Conservation (phyloP, 305 asterid species). For the Striga hermonthica region DNA sequence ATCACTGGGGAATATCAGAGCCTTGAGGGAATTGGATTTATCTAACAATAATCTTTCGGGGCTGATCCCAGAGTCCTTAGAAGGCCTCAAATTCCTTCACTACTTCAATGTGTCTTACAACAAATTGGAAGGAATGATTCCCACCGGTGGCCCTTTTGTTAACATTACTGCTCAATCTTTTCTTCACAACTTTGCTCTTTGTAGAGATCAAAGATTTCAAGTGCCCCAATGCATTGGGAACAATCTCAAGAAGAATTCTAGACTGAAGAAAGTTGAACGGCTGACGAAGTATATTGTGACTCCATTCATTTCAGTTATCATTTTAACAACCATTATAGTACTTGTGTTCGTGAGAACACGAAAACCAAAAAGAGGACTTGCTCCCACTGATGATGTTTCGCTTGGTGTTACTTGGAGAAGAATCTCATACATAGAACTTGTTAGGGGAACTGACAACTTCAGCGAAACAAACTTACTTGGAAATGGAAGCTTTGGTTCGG, state of each 20-base stretch:
- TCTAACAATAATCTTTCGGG: conserved; percentile 32
- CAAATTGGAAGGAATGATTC: conserved; percentile 29
- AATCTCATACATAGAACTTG: conserved; percentile 36
- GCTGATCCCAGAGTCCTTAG: conserved; percentile 28
- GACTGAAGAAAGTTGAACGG: neutral
- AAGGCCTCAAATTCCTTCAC: conserved; percentile 9
- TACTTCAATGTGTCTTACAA: conserved; percentile 28
- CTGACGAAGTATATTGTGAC: neutral
- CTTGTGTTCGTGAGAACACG: neutral
- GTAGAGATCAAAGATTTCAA: neutral
- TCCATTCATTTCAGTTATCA: neutral
- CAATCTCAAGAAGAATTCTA: neutral
- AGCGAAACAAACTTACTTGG: conserved; percentile 39
- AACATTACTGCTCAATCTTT: conserved; percentile 8
- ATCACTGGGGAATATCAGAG: neutral
- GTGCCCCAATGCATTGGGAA: neutral
- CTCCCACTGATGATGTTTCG: neutral
- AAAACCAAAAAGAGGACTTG: neutral
- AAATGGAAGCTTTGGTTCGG: conserved; percentile 40
- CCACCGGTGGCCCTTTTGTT: conserved; percentile 13
- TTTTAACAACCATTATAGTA: neutral
- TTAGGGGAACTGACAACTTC: conserved; percentile 33
- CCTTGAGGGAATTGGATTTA: conserved; percentile 10
- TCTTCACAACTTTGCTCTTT: neutral
- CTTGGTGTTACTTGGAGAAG: conserved; percentile 19